Base-by-base conservation (phyloP, 768 basidiomycete species). In the Mycena polygramma region DNA sequence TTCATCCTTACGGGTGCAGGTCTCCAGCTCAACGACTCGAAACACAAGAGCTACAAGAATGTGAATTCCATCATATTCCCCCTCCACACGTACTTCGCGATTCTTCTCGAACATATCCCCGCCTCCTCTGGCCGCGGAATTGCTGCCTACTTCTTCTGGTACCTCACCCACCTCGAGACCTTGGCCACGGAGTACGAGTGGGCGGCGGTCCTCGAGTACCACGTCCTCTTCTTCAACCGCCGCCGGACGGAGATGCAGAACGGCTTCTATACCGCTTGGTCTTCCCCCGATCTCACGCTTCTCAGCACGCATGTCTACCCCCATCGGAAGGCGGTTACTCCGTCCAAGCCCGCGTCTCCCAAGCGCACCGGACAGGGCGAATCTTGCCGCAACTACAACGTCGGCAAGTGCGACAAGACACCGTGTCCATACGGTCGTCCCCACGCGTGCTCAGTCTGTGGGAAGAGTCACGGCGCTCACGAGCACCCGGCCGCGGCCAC, bases 191-290 rank as follows among this genome's bases (percentile, higher is more conserved):
- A 52, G 22, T 26, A 57, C 53, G 53, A 55, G 8, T 64, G 63
- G 63, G 36, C 51, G 5, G 63, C 53, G 2, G 63, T 55, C 2
- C 30, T 57, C 7, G 45, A 66, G 20, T 66, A 66, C 46, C 57
- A 66, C 65, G n/a, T 24, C 24, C 43, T 66, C 3, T 66, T 57
- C 45, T 66, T 66, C 55, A 66, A 66, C 26, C 57, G 65, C 7
- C 57, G 64, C 15, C 11, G 39, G 15, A 37, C 19, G 4, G 64
- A 66, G 11, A 66, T 66, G 64, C 24, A 13, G 9, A 41, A 11
- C 3, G 64, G 55, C 19, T 22, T 10, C 26, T 58, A 57, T 26
- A 22, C 13, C 17, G 45, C n/a, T 4, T 66, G 64, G 64, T 39
- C 39, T 7, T 26, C 17, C 6, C 22, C 54, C 26, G 43, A 66